These are phyloP conservation scores for Neurospora tetraspora DNA, from an alignment of 495 filamentous ascomycete genomes.

Conservation along the genomic window DNA sequence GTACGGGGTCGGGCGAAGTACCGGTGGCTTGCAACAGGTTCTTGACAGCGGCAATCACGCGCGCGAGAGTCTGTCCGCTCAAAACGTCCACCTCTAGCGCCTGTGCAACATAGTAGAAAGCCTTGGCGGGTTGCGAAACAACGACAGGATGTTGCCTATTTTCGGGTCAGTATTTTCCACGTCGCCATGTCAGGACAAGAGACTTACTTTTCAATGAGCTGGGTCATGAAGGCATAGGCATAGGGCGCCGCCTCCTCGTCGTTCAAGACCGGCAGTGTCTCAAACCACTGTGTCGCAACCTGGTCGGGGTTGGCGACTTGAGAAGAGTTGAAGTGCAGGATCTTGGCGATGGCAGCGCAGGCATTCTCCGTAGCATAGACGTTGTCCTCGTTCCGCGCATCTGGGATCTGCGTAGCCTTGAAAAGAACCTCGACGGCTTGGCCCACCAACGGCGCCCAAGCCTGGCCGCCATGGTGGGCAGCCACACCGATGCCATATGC, in stretches of 20 bases:
- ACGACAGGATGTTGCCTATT: conserved; percentile 80
- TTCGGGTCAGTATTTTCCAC: background rate
- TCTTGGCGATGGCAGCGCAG: conserved; percentile 92
- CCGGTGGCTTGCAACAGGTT: conserved; percentile 57
- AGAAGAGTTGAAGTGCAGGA: conserved; percentile 74
- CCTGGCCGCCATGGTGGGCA: conserved; percentile 77
- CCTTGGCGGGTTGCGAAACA: conserved; percentile 57
- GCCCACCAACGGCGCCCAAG: conserved; percentile 76
- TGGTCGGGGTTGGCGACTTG: conserved; percentile 65
- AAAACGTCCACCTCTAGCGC: conserved; percentile 87
- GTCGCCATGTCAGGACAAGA: background rate
- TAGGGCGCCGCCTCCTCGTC: conserved; percentile 98
- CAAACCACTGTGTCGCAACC: conserved; percentile 71
- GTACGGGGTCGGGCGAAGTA: conserved; percentile 58
- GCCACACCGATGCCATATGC: conserved; percentile 94
- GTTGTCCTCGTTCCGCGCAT: conserved; percentile 83
- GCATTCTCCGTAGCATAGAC: conserved; percentile 96
- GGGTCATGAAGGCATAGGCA: conserved; percentile 82
- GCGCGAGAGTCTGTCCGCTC: conserved; percentile 65
- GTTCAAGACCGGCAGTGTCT: conserved; percentile 81
- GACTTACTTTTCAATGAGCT: conserved; percentile 90
- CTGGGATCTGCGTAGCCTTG: conserved; percentile 64
- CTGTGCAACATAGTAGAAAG: conserved; percentile 73
- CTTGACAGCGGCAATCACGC: conserved; percentile 66
- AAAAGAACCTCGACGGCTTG: conserved; percentile 74